Evolutionary conservation across 306 rosid species (phyloP).

Genomic region (Prunus campanulata): DNA sequence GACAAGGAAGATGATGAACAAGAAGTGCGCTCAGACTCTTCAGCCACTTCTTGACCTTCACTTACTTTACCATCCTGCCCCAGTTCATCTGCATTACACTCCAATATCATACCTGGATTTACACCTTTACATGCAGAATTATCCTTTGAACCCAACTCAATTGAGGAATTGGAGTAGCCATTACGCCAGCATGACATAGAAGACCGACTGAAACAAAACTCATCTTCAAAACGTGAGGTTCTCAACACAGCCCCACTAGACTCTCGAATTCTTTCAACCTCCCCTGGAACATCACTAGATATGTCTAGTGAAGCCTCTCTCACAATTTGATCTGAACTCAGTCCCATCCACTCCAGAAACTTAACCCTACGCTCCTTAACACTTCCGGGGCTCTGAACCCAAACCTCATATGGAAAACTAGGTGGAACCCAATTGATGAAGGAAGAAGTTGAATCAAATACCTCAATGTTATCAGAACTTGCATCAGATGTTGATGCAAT

Average conservation of each 20-base stretch:
- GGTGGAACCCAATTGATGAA: conserved; percentile 19
- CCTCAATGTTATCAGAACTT: conserved; percentile 32
- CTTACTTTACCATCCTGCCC: conserved; percentile 23
- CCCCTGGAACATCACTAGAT: conserved; percentile 28
- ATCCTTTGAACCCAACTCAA: conserved; percentile 33
- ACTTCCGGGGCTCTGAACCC: conserved; percentile 68
- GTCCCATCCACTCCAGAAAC: conserved; percentile 64
- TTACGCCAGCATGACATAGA: conserved; percentile 41
- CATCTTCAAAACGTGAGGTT: conserved; percentile 43
- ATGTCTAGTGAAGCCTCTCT: conserved; percentile 28
- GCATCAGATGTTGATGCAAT: conserved; percentile 50
- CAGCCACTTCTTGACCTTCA: conserved; percentile 35
- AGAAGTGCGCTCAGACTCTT: conserved; percentile 26
- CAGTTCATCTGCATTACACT: conserved; percentile 33
- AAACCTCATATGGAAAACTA: conserved; percentile 49
- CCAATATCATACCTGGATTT: conserved; percentile 18
- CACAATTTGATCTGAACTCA: conserved; percentile 35
- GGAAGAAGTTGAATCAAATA: conserved; percentile 29
- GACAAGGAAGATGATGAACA: conserved; percentile 37
- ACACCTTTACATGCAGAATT: conserved; percentile 30
- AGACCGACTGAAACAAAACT: conserved; percentile 55
- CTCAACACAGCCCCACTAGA: conserved; percentile 40
- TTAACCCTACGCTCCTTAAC: conserved; percentile 64
- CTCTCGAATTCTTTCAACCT: conserved; percentile 36
- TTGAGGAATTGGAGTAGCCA: conserved; percentile 29